Base-by-base conservation (phyloP, 495 filamentous ascomycete genomes). In the Margaritispora aquatica region DNA sequence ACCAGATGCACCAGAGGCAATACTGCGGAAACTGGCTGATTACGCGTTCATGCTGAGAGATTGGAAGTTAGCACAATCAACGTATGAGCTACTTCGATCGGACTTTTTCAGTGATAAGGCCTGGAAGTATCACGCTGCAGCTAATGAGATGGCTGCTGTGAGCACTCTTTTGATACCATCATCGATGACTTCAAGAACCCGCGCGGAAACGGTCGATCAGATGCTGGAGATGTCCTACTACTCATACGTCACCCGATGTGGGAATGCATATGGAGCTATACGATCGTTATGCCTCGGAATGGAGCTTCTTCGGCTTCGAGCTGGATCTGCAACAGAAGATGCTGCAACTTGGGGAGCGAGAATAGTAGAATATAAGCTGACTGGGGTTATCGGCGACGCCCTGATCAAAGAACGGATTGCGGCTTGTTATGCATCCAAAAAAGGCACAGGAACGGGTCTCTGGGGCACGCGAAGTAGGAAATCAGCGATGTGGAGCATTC, bases 41-140 rank as follows among this genome's bases (percentile, higher is more conserved):
- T 98, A 90, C 71, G 86, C 92, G 5, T 95, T 97, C 64, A 95
- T 97, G 88, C 80, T 98, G 22, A 83, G 94, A 23, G 94, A 98
- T 70, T 97, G 84, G 83, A 96, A 92, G 69, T 75, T 98, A n/a
- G 87, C 94, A 47, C 83, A 92, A 63, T 88, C 84, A 9, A 92
- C 88, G 0, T 98, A 96, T 70, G 94, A 97, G 20, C 78, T 97
- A 17, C 77, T 98, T 2, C 81, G 89, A 29, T 78, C 85, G 8
- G 94, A 98, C 66, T 97, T 90, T 66, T 85, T 83, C 58, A 93
- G 92, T 68, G 93, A 97, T 69, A 96, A 97, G 71, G 94, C 94
- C 0, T 97, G 95, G 94, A 88, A 80, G 64, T 91, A 97, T 63
- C 90, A 97, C 68, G 94, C 95, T 0, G 91, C 88, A 0, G 87